A percentile compares a stretch with the other conserved stretches of the same genome.
Evolutionary conservation across 202 grass and related monocot genomes (phyloP).

Genomic region (Eragrostis tef): DNA sequence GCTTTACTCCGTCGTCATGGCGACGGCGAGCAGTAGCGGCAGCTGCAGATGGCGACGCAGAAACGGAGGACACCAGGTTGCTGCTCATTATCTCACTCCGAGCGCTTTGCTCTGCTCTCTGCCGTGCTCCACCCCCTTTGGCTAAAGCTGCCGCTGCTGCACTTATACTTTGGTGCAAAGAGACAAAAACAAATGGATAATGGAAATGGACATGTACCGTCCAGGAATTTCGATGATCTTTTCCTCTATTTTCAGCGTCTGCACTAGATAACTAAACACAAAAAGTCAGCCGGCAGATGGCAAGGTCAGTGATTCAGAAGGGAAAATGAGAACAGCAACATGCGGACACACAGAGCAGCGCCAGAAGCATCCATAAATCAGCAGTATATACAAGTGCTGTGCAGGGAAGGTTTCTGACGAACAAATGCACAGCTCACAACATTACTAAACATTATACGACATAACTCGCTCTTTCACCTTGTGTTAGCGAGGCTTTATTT

Average conservation of each 20-base stretch:
- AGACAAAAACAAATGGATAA: conserved; percentile 56
- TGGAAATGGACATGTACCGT: conserved; percentile 47
- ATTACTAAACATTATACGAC: neutral
- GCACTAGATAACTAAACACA: conserved; percentile 10
- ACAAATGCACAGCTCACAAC: neutral
- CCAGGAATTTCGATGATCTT: conserved; percentile 32
- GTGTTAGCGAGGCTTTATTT: neutral
- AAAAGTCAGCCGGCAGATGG: neutral
- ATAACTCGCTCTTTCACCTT: conserved; percentile 2
- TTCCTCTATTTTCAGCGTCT: conserved; percentile 14
- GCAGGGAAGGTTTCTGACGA: neutral
- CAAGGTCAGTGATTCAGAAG: neutral
- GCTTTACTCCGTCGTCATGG: conserved; percentile 40
- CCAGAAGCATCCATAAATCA: neutral
- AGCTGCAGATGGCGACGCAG: conserved; percentile 38
- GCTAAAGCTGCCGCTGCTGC: conserved; percentile 19
- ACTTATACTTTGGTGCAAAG: conserved; percentile 31
- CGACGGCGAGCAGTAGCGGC: conserved; percentile 35
- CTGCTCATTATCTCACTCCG: conserved; percentile 54
- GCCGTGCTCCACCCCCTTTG: conserved; percentile 31
- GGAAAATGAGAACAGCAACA: neutral
- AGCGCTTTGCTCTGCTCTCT: neutral
- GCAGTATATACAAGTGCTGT: too few relatives aligned
- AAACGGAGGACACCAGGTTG: conserved; percentile 48
- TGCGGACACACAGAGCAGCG: neutral